These are phyloP conservation scores for Tricladium varicosporioides DNA, from an alignment of 2,329 filamentous ascomycete species.

Conservation along the genomic window DNA sequence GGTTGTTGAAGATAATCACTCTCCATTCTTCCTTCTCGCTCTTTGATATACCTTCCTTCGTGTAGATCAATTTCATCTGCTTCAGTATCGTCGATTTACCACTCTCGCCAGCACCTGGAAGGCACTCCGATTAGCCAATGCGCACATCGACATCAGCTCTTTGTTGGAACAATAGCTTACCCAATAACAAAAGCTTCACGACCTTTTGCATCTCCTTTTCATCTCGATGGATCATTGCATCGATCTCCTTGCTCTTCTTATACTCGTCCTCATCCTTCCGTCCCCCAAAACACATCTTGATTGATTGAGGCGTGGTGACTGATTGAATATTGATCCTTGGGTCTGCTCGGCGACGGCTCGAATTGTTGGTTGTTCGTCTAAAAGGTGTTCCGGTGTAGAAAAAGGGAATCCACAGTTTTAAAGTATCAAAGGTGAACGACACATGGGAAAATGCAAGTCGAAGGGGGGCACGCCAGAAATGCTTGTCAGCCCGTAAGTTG, in stretches of 20 bases:
- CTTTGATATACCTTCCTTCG: slow-evolving; percentile 79
- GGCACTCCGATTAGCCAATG: slow-evolving; percentile 18
- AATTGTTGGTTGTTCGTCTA: not conserved
- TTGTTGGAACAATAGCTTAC: slow-evolving; percentile 50
- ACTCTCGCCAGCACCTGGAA: slow-evolving; percentile 83
- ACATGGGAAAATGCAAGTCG: not conserved
- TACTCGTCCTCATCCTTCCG: slow-evolving; percentile 43
- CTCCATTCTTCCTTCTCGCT: slow-evolving; percentile 91
- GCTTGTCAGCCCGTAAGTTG: not conserved
- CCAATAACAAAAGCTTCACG: slow-evolving; percentile 89
- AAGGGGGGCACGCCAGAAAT: not conserved
- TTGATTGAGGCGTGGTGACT: slow-evolving; percentile 18
- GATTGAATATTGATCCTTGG: slow-evolving; percentile 1
- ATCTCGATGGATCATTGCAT: slow-evolving; percentile 80
- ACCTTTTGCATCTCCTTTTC: slow-evolving; percentile 84
- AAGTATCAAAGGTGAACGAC: not conserved
- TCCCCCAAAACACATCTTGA: slow-evolving; percentile 63
- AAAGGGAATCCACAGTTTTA: not conserved
- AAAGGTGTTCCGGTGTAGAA: not conserved
- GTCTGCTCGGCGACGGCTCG: not conserved
- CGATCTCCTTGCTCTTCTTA: slow-evolving; percentile 72
- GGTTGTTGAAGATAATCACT: slow-evolving; percentile 92
- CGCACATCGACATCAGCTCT: not conserved
- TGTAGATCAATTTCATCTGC: slow-evolving; percentile 98
- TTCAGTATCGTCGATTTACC: slow-evolving; percentile 97